Percentiles rank a stretch among this genome's conserved stretches.
These are phyloP conservation scores for Protomyces inundatus DNA, from an alignment of 1,139 yeast species.

Conservation along the genomic window DNA sequence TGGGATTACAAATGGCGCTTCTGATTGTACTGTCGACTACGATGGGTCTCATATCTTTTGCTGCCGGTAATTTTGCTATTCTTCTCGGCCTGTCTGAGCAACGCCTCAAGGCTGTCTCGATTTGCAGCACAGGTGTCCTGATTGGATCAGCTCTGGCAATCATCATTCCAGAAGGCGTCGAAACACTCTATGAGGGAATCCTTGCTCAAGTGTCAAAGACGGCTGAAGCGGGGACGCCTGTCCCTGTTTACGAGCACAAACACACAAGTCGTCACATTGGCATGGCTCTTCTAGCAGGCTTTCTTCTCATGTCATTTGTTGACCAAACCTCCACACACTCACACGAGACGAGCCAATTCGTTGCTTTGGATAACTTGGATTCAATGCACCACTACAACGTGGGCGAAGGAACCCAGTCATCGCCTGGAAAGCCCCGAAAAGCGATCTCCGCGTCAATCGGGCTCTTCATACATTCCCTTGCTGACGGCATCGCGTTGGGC, in stretches of 20 bases:
- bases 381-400: constrained; percentile 6
- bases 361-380: constrained; percentile 15
- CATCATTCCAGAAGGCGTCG: constrained; percentile 67
- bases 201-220: constrained; percentile 25
- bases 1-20: too few species aligned
- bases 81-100: neutral
- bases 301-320: constrained; percentile 48
- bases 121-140: constrained; percentile 58
- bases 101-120: constrained; percentile 38
- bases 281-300: constrained; percentile 47
- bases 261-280: constrained; percentile 37
- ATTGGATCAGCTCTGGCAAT: constrained; percentile 61
- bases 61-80: neutral
- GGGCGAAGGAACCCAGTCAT: neutral
- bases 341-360: neutral
- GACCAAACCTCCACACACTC: constrained; percentile 40
- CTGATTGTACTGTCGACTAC: too few species aligned
- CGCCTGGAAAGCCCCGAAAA: neutral
- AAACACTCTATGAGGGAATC: constrained; percentile 41
- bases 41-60: neutral
- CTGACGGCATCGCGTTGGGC: constrained; percentile 74
- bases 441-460: constrained; percentile 42
- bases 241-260: neutral
- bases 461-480: constrained; percentile 58
- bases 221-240: constrained; percentile 29